Conservation (phyloP, 257 asterid species). For the Solanum chiquidenum region DNA sequence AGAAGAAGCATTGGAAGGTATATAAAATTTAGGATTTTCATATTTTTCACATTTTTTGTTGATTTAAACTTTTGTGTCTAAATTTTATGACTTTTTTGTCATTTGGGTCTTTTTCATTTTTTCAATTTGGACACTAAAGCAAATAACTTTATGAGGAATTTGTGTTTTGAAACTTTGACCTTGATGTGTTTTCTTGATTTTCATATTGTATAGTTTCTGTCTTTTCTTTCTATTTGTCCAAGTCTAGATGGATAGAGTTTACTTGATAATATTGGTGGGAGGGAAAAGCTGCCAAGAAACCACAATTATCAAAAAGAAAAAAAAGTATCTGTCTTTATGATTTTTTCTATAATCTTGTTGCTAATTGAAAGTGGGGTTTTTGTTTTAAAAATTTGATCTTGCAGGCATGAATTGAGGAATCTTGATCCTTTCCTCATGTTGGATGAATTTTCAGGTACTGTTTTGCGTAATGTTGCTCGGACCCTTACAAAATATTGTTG, state of each 20-base stretch:
- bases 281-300: rapidly evolving
- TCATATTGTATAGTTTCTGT: background rate
- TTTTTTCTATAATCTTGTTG: background rate
- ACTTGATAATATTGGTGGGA: background rate
- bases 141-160: background rate
- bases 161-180: background rate
- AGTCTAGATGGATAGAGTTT: background rate
- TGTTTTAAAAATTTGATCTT: slow-evolving; percentile 4
- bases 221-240: too few species aligned
- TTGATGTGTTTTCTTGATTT: background rate
- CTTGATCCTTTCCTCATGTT: slow-evolving; percentile 86
- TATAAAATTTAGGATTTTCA: background rate
- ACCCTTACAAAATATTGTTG: background rate
- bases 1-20: slow-evolving; percentile 94
- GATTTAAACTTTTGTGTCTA: background rate
- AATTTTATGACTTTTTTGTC: background rate
- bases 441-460: slow-evolving; percentile 76
- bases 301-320: background rate
- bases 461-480: background rate
- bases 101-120: background rate
- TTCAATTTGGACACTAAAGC: background rate
- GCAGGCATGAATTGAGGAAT: slow-evolving; percentile 71
- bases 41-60: background rate
- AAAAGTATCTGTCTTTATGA: background rate
- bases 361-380: background rate